Conservation (phyloP, 2,329 filamentous ascomycete genomes). For the Colletotrichum viniferum region DNA sequence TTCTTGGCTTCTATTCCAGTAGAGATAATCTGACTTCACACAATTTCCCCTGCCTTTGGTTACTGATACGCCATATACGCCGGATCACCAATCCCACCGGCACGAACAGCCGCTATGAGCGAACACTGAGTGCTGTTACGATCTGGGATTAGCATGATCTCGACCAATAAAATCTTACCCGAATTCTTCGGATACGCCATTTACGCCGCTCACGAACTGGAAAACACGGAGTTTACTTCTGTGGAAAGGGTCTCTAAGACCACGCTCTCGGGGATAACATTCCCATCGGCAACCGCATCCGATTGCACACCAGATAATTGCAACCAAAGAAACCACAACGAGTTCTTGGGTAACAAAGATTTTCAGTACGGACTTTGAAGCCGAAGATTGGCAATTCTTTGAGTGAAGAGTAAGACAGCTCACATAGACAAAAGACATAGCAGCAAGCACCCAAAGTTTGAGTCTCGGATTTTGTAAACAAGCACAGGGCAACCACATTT, state of each 20-base stretch:
- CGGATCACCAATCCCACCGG: not conserved
- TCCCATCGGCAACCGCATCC: not conserved
- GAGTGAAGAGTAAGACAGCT: not conserved
- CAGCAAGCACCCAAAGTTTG: not conserved
- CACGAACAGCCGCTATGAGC: not conserved
- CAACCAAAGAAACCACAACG: not conserved
- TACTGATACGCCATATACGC: not conserved
- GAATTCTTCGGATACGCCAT: not conserved
- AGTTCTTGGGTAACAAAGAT: not conserved
- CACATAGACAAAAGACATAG: not conserved
- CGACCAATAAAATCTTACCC: not conserved
- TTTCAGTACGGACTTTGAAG: not conserved
- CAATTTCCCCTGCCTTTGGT: not conserved
- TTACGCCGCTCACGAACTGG: not conserved
- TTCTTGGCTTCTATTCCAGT: not conserved
- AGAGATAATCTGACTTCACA: not conserved
- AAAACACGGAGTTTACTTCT: not conserved
- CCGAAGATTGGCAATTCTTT: fast-evolving
- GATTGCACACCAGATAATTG: not conserved
- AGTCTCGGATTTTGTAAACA: not conserved
- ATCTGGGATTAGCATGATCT: not conserved
- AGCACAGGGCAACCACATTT: not conserved
- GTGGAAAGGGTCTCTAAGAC: not conserved
- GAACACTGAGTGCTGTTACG: not conserved
- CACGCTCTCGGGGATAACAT: not conserved